These are phyloP conservation scores for Aspergillus fumigatus DNA, from an alignment of 2,329 filamentous ascomycete genomes.

Conservation along the genomic window DNA sequence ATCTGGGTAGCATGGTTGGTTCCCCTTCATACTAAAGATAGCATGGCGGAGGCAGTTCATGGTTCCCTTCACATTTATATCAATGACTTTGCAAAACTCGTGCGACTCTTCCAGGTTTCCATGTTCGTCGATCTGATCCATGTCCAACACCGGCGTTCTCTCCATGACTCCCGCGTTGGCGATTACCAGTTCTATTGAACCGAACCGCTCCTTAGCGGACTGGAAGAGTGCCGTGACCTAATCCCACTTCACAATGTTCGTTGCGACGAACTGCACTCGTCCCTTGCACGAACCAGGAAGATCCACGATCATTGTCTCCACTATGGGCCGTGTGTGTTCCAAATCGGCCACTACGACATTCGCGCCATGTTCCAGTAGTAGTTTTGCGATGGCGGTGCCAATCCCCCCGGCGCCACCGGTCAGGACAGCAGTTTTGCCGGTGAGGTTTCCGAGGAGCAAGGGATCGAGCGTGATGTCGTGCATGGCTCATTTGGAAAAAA, in stretches of 20 bases:
- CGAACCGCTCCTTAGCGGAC: constrained; percentile 27
- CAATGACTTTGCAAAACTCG: constrained; percentile 30
- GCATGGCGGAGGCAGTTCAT: constrained; percentile 39
- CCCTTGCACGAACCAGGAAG: too few species aligned
- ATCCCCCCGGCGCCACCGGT: background rate
- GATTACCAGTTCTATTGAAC: constrained; percentile 37
- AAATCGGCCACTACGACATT: constrained; percentile 12
- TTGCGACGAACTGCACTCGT: constrained; percentile 25
- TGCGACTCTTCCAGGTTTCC: constrained; percentile 15
- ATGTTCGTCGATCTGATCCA: constrained; percentile 20
- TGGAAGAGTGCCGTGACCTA: constrained; percentile 35
- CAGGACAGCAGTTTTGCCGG: background rate
- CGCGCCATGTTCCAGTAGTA: background rate
- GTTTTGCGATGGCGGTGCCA: background rate
- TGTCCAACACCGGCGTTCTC: constrained; percentile 17
- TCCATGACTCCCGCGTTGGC: constrained; percentile 43
- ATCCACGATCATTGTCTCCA: too few species aligned
- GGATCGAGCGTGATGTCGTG: too few species aligned
- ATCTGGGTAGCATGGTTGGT: constrained; percentile 24
- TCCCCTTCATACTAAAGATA: constrained; percentile 22
- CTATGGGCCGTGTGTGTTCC: too few species aligned
- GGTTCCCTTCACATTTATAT: constrained; percentile 44
- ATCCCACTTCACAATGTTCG: constrained; percentile 34
- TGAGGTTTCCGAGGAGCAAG: background rate
- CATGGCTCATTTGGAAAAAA: too few species aligned